Conservation (phyloP, 2,329 filamentous ascomycete species). For the Colletotrichum brevisporum region DNA sequence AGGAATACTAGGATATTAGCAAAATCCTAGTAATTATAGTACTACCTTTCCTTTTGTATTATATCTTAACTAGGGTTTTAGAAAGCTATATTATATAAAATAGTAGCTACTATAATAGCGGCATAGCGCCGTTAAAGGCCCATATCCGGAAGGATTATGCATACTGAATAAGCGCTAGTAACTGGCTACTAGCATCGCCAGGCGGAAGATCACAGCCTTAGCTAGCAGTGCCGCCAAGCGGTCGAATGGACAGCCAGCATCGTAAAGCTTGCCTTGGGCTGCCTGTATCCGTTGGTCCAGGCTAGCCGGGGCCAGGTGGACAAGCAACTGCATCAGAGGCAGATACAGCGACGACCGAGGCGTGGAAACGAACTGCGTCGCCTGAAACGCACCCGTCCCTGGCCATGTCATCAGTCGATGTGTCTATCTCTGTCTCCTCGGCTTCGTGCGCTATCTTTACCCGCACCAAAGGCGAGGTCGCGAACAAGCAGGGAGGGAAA, state of each 20-base stretch:
- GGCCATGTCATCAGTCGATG: constrained; percentile 11
- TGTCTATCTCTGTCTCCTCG: not conserved
- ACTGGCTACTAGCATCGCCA: no score
- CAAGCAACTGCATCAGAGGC: not conserved
- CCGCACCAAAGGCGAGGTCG: constrained; percentile 12
- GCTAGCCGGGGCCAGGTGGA: constrained; percentile 14
- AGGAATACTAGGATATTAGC: no score
- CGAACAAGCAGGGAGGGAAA: not conserved
- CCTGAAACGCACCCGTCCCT: constrained; percentile 14
- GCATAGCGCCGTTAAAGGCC: no score
- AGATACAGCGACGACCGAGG: not conserved
- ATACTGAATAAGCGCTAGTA: no score
- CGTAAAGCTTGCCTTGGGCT: not conserved
- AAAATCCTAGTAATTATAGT: no score
- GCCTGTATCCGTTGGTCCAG: constrained; percentile 1
- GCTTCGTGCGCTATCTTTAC: not conserved
- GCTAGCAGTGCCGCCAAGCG: not conserved
- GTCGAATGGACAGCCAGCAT: not conserved
- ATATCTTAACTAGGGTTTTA: no score
- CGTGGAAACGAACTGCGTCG: constrained; percentile 6
- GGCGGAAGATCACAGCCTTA: no score
- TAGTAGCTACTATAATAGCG: no score
- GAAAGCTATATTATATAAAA: no score
- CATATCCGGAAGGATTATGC: no score
- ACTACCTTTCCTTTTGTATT: no score